phyloP scores from a whole-genome alignment of 2,329 filamentous ascomycete genomes.

The Xylaria multiplex region DNA sequence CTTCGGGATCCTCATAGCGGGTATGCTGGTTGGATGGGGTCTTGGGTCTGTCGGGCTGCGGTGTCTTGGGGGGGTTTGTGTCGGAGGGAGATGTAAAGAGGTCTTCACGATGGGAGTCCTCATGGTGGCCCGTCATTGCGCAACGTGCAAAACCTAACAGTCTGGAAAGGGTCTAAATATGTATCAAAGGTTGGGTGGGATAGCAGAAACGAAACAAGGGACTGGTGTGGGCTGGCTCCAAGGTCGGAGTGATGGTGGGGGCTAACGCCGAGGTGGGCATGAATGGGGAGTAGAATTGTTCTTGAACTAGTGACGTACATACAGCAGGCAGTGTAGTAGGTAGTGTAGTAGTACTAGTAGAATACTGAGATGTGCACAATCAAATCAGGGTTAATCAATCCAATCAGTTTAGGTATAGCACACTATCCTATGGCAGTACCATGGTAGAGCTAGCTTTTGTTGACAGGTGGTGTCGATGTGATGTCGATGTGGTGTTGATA shows the following conservation, averaged over 20 bases:
- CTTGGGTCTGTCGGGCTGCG: conserved; percentile 57
- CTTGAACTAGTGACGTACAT: conserved; percentile 28
- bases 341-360: background rate
- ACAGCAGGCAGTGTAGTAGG: too few relatives aligned
- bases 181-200: background rate
- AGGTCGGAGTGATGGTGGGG: conserved; percentile 13
- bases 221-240: conserved; percentile 11
- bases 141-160: conserved; percentile 12
- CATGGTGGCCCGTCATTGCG: conserved; percentile 57
- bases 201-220: conserved; percentile 15
- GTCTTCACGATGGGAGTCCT: conserved; percentile 60
- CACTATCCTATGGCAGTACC: too few relatives aligned
- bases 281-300: conserved; percentile 13
- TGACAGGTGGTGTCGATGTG: conserved; percentile 14
- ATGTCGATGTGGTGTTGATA: conserved; percentile 18
- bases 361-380: conserved; percentile 6
- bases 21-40: conserved; percentile 58
- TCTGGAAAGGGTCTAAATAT: conserved; percentile 20
- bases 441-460: conserved; percentile 12
- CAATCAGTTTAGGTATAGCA: background rate
- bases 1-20: conserved; percentile 61
- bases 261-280: conserved; percentile 16
- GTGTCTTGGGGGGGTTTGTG: conserved; percentile 45
- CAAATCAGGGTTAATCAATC: background rate
- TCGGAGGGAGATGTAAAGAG: conserved; percentile 57